Conservation (phyloP, 2,329 filamentous ascomycete species). For the Polytolypa hystricis region DNA sequence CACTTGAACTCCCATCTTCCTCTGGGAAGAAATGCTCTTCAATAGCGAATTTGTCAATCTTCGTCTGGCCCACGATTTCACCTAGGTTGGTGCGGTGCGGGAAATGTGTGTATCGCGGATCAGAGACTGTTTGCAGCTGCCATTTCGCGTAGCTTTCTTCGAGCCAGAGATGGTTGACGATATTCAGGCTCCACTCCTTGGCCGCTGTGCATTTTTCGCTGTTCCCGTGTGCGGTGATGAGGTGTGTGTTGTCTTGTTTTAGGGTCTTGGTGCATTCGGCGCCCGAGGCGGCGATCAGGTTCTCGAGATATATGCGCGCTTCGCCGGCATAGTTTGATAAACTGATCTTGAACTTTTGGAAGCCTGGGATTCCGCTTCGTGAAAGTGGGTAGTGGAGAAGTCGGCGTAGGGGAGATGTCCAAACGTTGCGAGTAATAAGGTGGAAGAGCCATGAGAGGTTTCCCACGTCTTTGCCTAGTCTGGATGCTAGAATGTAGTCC, state of each 20-base stretch:
- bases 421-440: slow-evolving; percentile 76
- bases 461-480: slow-evolving; percentile 69
- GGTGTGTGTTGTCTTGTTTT: slow-evolving; percentile 89
- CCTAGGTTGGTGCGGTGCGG: slow-evolving; percentile 81
- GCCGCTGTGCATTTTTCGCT: slow-evolving; percentile 93
- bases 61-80: slow-evolving; percentile 83
- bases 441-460: slow-evolving; percentile 92
- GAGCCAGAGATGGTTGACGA: slow-evolving; percentile 92
- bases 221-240: slow-evolving; percentile 77
- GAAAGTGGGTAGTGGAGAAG: slow-evolving; percentile 86
- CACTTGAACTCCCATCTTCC: slow-evolving; percentile 16
- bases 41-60: slow-evolving; percentile 59
- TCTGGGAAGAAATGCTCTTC: slow-evolving; percentile 56
- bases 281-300: slow-evolving; percentile 71
- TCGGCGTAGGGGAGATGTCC: slow-evolving; percentile 73
- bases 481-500: slow-evolving; percentile 67
- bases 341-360: slow-evolving; percentile 66
- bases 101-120: slow-evolving; percentile 72
- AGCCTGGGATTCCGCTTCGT: slow-evolving; percentile 64
- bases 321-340: slow-evolving; percentile 96
- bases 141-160: slow-evolving; percentile 95
- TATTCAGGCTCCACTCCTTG: slow-evolving; percentile 78
- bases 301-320: slow-evolving; percentile 84
- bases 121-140: slow-evolving; percentile 59
- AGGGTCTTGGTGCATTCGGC: slow-evolving; percentile 90